A percentile compares a stretch with the other conserved stretches of the same genome.
Conservation (phyloP, 257 asterid genomes). For the Gentiana macrophylla region DNA sequence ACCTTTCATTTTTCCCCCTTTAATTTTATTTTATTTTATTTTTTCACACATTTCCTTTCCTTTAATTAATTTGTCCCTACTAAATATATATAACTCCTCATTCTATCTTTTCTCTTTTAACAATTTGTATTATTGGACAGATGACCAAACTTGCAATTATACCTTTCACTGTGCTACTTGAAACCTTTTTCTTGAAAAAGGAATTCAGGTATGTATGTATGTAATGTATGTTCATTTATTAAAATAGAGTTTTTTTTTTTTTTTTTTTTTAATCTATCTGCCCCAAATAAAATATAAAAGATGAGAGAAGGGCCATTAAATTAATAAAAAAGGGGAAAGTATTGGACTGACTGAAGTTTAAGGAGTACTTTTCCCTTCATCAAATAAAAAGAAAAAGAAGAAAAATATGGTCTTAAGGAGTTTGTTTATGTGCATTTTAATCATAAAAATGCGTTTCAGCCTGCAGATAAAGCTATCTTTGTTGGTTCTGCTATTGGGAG, state of each 20-base stretch:
- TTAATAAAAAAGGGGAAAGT: too few relatives aligned
- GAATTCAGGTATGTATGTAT: constrained; percentile 53
- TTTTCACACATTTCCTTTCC: background rate
- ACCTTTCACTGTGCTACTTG: constrained; percentile 80
- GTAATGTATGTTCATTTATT: too few relatives aligned
- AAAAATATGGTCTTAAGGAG: too few relatives aligned
- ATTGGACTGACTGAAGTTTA: too few relatives aligned
- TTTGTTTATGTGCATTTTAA: background rate
- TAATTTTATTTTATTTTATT: too few relatives aligned
- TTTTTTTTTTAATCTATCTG: too few relatives aligned
- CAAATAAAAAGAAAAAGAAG: too few relatives aligned
- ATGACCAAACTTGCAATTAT: constrained; percentile 94
- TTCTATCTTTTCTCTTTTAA: background rate
- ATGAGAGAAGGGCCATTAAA: too few relatives aligned
- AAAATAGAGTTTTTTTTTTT: too few relatives aligned
- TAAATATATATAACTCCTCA: too few relatives aligned
- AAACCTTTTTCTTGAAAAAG: constrained; percentile 66
- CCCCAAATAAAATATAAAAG: too few relatives aligned
- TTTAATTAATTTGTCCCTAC: background rate
- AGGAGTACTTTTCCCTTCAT: too few relatives aligned
- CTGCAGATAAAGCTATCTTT: constrained; percentile 59
- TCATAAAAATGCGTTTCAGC: constrained; percentile 29
- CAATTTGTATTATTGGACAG: constrained; percentile 17
- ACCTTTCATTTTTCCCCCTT: background rate
- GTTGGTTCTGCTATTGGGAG: constrained; percentile 59